Base-by-base conservation (phyloP, 2,329 filamentous ascomycete species). In the Basipetospora chlamydospora region DNA sequence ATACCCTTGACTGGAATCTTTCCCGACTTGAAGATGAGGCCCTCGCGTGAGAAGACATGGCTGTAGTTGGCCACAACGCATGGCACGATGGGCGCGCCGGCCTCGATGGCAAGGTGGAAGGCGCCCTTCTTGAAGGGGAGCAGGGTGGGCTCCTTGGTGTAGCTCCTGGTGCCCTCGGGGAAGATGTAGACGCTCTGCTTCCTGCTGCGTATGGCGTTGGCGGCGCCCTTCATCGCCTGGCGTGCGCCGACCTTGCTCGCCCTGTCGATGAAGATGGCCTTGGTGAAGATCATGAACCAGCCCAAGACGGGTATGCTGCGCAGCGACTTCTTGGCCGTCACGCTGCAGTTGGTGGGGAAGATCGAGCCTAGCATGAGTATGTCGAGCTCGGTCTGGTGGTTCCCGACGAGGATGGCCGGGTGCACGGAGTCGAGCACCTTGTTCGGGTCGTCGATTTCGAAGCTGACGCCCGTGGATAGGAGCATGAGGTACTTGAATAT, bases 71-170 rank as follows among this genome's bases (percentile, higher is more conserved):
- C 80, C 21, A 75, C 72, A 32, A 86, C 79, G 25, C 92, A 70
- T 0, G 90, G 90, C 3, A 98, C 79, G 48, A 98, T 83, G 18
- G 87, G 87, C 5, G 95, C 90, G 45, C 85, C 81, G 2, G 88
- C 88, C 65, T 96, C 83, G 15, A 98, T 74, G 31, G 90, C 90
- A 23, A 98, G 70, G 57, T 98, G 88, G 60, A 98, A 98, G 32
- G 88, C 90, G 41, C 90, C 90, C 66, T 98, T 98, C 64, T 98
- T 98, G 69, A 96, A 98, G n/a, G 86, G 83, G 38, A 96, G 65
- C 49, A 98, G 61, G 41, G 70, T 73, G 2, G 90, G 82, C 38
- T 87, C 77, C 48, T 80, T 74, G 39, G 81, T 70, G 61, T 96
- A 94, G 55, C 83, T 92, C 46, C 90, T 73, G 2, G 90, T 98